These are phyloP conservation scores for Diaporthe australafricana DNA, from an alignment of 2,329 filamentous ascomycete species.

Conservation along the genomic window DNA sequence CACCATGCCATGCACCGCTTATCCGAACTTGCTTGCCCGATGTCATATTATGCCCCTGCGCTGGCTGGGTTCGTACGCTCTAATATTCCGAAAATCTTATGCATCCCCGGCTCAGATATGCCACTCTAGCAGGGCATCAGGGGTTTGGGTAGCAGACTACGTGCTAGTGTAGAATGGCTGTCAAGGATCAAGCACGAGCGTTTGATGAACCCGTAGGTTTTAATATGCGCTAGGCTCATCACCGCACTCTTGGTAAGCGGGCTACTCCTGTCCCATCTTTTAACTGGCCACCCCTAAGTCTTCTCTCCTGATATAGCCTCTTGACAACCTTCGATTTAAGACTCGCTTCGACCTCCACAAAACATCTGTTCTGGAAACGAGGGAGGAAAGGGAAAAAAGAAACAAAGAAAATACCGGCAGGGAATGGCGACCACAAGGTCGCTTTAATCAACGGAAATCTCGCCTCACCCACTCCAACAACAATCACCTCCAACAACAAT, in stretches of 20 bases:
- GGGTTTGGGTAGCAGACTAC: constrained; percentile 7
- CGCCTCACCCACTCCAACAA: neutral
- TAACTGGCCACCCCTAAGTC: constrained; percentile 20
- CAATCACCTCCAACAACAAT: neutral
- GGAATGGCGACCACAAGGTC: constrained; percentile 29
- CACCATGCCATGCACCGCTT: constrained; percentile 18
- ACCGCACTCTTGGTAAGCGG: constrained; percentile 15
- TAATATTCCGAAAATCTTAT: constrained; percentile 10
- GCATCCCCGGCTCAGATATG: neutral
- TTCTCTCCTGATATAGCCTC: constrained; percentile 22
- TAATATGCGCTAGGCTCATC: constrained; percentile 27
- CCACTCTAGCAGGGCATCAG: constrained; percentile 8
- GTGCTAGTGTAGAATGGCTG: constrained; percentile 1
- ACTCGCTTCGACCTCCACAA: neutral
- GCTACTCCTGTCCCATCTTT: constrained; percentile 11
- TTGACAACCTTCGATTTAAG: constrained; percentile 11
- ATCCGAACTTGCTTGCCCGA: constrained; percentile 17
- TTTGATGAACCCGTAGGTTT: constrained; percentile 23
- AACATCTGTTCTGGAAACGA: neutral
- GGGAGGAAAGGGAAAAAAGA: constrained; percentile 1
- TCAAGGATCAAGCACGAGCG: constrained; percentile 25
- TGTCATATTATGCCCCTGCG: constrained; percentile 3
- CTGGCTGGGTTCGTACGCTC: neutral
- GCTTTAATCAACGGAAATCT: neutral
- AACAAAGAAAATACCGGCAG: neutral